Percentiles rank a stretch among this genome's conserved stretches.
These are phyloP conservation scores for Xylaria bambusicola DNA, from an alignment of 495 filamentous ascomycete species.

Conservation along the genomic window DNA sequence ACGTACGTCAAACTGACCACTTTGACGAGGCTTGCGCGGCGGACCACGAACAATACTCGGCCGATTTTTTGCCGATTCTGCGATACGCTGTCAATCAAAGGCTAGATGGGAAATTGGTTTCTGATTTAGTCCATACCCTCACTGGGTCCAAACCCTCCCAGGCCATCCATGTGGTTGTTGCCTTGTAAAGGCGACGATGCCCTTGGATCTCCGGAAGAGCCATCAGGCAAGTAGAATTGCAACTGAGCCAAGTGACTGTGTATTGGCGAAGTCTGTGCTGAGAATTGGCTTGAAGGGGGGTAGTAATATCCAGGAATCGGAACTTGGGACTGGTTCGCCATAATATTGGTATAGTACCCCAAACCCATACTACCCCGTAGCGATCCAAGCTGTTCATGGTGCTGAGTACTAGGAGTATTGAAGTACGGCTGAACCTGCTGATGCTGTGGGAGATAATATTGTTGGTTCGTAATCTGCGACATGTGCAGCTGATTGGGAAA, in stretches of 20 bases:
- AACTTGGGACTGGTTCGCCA: slow-evolving; percentile 40
- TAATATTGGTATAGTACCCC: slow-evolving; percentile 41
- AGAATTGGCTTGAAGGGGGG: slow-evolving; percentile 32
- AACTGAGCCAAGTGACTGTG: slow-evolving; percentile 36
- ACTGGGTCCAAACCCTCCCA: not conserved
- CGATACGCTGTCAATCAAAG: slow-evolving; percentile 20
- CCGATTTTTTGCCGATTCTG: slow-evolving; percentile 35
- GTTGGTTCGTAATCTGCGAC: slow-evolving; percentile 35
- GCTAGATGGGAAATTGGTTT: not conserved
- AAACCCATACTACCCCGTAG: slow-evolving; percentile 35
- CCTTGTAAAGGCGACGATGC: slow-evolving; percentile 21
- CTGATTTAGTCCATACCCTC: slow-evolving; percentile 8
- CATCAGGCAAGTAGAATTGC: slow-evolving; percentile 33
- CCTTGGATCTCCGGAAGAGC: slow-evolving; percentile 20
- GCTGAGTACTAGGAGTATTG: slow-evolving; percentile 28
- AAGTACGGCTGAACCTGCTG: slow-evolving; percentile 42
- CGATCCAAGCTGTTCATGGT: slow-evolving; percentile 32
- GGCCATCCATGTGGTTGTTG: slow-evolving; percentile 13
- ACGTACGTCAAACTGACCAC: slow-evolving; percentile 37
- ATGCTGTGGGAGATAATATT: slow-evolving; percentile 47
- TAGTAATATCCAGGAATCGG: slow-evolving; percentile 44
- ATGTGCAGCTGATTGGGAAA: slow-evolving; percentile 40
- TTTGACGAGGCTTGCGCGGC: slow-evolving; percentile 87
- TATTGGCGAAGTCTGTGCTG: slow-evolving; percentile 28
- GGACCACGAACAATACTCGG: slow-evolving; percentile 74